Conservation (phyloP, 2,329 filamentous ascomycete species). For the Septoria petroselini region DNA sequence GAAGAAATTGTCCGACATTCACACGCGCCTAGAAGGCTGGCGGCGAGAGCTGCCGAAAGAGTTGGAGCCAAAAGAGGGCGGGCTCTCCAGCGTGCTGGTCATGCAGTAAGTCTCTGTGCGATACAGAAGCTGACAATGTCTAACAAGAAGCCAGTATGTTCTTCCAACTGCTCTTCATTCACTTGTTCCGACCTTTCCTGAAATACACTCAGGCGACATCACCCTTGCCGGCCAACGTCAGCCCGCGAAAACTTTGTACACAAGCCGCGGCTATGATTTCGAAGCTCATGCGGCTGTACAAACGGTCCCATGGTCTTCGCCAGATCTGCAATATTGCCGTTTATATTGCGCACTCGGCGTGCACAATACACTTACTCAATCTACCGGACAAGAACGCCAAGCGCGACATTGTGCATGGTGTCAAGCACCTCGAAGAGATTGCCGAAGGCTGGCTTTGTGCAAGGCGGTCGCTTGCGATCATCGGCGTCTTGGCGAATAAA, state of each 20-base stretch:
- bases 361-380: conserved; percentile 90
- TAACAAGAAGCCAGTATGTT: conserved; percentile 71
- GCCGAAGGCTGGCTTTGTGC: conserved; percentile 93
- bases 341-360: conserved; percentile 91
- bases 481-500: conserved; percentile 80
- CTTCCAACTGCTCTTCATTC: conserved; percentile 91
- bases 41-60: conserved; percentile 77
- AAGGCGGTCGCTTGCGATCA: conserved; percentile 75
- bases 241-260: conserved; percentile 84
- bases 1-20: conserved; percentile 88
- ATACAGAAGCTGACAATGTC: not conserved
- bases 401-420: conserved; percentile 83
- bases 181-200: conserved; percentile 90
- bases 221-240: conserved; percentile 80
- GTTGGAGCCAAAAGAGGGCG: conserved; percentile 83
- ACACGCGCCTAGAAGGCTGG: conserved; percentile 88
- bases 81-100: conserved; percentile 75
- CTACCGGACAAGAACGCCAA: conserved; percentile 87
- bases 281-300: conserved; percentile 91
- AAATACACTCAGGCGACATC: conserved; percentile 81
- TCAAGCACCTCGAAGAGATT: conserved; percentile 92
- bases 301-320: conserved; percentile 81
- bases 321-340: conserved; percentile 97
- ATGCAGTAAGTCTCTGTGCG: conserved; percentile 70
- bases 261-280: conserved; percentile 86